A percentile compares a stretch with the other conserved stretches of the same genome.
Conservation (phyloP, 306 rosid species). For the Hippophae gyantsensis region DNA sequence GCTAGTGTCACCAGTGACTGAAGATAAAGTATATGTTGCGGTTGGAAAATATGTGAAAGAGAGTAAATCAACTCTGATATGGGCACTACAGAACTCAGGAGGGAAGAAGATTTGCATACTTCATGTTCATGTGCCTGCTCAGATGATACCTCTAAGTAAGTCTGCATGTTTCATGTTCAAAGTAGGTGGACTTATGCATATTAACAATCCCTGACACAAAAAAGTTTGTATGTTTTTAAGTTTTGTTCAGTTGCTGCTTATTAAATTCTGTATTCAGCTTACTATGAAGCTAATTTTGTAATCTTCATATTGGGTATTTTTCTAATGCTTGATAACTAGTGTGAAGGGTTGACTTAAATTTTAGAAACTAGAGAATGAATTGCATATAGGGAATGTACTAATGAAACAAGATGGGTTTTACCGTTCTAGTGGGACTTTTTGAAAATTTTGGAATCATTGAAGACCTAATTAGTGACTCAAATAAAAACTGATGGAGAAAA, state of each 20-base stretch:
- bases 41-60: conserved; percentile 62
- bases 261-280: background rate
- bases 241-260: background rate
- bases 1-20: conserved; percentile 20
- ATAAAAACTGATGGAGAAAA: background rate
- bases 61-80: conserved; percentile 40
- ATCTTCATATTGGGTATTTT: no score
- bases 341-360: no score
- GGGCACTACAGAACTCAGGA: conserved; percentile 68
- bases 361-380: no score
- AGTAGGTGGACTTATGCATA: background rate
- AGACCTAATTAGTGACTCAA: background rate
- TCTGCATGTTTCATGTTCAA: conserved; percentile 4
- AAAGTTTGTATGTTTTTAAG: background rate
- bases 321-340: no score
- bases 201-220: background rate
- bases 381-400: no score
- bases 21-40: conserved; percentile 53
- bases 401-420: no score
- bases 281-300: no score
- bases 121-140: conserved; percentile 58
- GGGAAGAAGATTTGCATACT: conserved; percentile 61
- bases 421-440: no score
- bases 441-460: no score
- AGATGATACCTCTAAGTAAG: conserved; percentile 72